phyloP scores from a whole-genome alignment of 1,284 basidiomycete species.

The Ceratobasidium sp. region DNA sequence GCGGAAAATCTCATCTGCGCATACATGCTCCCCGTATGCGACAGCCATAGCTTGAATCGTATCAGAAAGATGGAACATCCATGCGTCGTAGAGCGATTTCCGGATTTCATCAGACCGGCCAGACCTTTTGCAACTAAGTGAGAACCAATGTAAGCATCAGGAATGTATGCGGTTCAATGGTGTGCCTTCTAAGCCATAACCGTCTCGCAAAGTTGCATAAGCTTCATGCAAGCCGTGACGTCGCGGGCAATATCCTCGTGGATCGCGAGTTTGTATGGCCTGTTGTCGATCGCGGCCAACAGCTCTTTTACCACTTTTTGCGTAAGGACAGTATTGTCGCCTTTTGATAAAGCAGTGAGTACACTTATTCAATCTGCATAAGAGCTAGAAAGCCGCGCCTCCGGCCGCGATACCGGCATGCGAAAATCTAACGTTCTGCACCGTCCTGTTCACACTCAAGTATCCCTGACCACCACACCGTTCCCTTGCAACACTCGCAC shows the following conservation, averaged over 20 bases:
- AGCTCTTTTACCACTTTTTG: slow-evolving; percentile 43
- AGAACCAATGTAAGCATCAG: no score
- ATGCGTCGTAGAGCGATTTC: slow-evolving; percentile 41
- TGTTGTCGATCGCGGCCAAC: slow-evolving; percentile 39
- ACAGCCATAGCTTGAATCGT: slow-evolving; percentile 40
- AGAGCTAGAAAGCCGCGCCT: background rate
- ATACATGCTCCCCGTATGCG: slow-evolving; percentile 39
- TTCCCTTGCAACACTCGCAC: slow-evolving; percentile 39
- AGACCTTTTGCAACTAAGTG: slow-evolving; percentile 33
- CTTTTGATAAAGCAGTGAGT: slow-evolving; percentile 1
- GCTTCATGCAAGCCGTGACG: slow-evolving; percentile 37
- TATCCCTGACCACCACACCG: slow-evolving; percentile 42
- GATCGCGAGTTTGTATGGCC: slow-evolving; percentile 36
- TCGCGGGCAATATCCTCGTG: slow-evolving; percentile 35
- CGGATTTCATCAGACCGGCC: slow-evolving; percentile 28
- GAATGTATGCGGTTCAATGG: background rate
- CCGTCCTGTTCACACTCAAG: slow-evolving; percentile 39
- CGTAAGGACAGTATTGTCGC: slow-evolving; percentile 42
- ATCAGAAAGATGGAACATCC: slow-evolving; percentile 42
- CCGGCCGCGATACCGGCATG: slow-evolving; percentile 43
- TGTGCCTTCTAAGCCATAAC: slow-evolving; percentile 24
- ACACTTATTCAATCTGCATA: background rate
- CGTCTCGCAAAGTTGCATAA: slow-evolving; percentile 42
- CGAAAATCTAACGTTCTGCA: slow-evolving; percentile 40
- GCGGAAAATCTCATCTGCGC: slow-evolving; percentile 31